These are phyloP conservation scores for Fusarium domesticum DNA, from an alignment of 2,329 filamentous ascomycete genomes.

Conservation along the genomic window DNA sequence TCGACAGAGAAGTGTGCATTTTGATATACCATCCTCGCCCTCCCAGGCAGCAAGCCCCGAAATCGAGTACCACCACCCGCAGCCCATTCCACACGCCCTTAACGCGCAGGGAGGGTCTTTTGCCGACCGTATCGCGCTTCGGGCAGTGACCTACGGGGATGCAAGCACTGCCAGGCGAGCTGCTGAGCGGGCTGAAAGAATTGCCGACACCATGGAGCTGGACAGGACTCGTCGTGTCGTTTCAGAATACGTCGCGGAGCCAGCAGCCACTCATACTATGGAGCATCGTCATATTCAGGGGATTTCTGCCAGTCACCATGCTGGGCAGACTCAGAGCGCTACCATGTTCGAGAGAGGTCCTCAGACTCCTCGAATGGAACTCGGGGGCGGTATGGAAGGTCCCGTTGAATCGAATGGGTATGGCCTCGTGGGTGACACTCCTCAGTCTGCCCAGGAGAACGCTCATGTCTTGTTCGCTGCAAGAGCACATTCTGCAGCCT, in stretches of 20 bases:
- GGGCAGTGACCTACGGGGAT: conserved; percentile 4
- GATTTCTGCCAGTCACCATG: not conserved
- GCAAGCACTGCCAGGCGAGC: conserved; percentile 8
- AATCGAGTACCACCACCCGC: conserved; percentile 2
- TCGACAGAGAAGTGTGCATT: not conserved
- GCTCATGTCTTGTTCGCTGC: not conserved
- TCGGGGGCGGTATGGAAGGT: too few species aligned
- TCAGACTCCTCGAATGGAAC: too few species aligned
- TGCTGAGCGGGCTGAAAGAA: conserved; percentile 11
- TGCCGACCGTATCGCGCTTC: conserved; percentile 5
- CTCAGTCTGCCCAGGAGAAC: not conserved
- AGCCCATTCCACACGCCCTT: conserved; percentile 2
- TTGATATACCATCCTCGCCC: not conserved
- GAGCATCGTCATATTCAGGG: not conserved
- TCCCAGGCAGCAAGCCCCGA: conserved; percentile 5
- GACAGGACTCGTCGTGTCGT: conserved; percentile 5
- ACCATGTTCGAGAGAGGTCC: too few species aligned
- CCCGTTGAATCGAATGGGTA: not conserved
- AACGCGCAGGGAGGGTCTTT: conserved; percentile 5
- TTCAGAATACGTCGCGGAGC: conserved; percentile 1
- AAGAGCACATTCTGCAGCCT: not conserved
- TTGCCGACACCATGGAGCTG: not conserved
- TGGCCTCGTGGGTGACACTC: too few species aligned
- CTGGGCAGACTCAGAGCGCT: not conserved
- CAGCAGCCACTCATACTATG: not conserved